phyloP scores from a whole-genome alignment of 306 rosid species.

The Trifolium subterraneum region DNA sequence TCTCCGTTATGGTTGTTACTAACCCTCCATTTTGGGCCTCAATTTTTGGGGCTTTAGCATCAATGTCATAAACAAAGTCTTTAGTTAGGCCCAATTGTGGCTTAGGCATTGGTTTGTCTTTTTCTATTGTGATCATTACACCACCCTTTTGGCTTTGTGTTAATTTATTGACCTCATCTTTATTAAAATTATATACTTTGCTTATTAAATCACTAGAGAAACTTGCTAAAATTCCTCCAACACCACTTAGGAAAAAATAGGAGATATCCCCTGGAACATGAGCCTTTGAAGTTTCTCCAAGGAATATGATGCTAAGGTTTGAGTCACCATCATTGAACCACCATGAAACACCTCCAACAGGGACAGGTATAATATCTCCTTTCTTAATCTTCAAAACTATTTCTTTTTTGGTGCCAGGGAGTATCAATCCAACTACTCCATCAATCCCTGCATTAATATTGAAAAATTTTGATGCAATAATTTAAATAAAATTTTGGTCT shows the following conservation, averaged over 20 bases:
- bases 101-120: conserved; percentile 44
- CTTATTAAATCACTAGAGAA: conserved; percentile 55
- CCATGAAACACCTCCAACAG: conserved; percentile 67
- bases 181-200: conserved; percentile 36
- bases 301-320: conserved; percentile 44
- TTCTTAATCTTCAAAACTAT: conserved; percentile 54
- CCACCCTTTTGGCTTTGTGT: conserved; percentile 55
- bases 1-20: conserved; percentile 48
- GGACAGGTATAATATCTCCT: conserved; percentile 65
- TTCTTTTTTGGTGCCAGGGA: conserved; percentile 42
- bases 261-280: conserved; percentile 51
- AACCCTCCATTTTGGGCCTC: conserved; percentile 36
- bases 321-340: conserved; percentile 73
- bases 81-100: conserved; percentile 39
- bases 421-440: conserved; percentile 62
- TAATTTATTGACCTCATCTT: conserved; percentile 45
- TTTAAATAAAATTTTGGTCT: no score
- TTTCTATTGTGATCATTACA: conserved; percentile 44
- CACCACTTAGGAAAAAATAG: conserved; percentile 59
- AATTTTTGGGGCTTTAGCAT: conserved; percentile 21
- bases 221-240: conserved; percentile 45
- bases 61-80: conserved; percentile 52
- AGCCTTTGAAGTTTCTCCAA: conserved; percentile 60
- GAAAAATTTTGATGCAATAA: not conserved
- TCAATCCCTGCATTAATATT: conserved; percentile 4